phyloP scores from a whole-genome alignment of 2,329 filamentous ascomycete species.

The Ceratocystis albifundus region DNA sequence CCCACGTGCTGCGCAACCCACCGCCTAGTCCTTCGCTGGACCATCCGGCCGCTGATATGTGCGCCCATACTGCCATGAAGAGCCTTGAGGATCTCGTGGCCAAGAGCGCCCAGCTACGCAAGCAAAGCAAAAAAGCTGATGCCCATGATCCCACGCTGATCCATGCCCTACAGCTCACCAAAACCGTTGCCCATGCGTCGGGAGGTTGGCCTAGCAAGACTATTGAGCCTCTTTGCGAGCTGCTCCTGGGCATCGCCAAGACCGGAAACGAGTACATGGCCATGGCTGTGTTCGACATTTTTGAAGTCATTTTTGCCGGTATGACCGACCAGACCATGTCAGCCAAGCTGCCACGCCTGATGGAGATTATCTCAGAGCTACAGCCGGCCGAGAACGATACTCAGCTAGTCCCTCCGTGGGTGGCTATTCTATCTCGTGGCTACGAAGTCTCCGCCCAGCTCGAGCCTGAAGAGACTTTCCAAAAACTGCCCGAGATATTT shows the following conservation, averaged over 20 bases:
- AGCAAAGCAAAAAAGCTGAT: conserved; percentile 49
- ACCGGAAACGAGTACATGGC: conserved; percentile 92
- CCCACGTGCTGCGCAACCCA: conserved; percentile 68
- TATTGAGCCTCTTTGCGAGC: conserved; percentile 81
- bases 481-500: conserved; percentile 78
- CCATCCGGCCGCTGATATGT: conserved; percentile 92
- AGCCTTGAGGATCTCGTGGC: conserved; percentile 63
- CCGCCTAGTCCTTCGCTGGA: conserved; percentile 87
- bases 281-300: conserved; percentile 92
- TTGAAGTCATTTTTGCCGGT: conserved; percentile 88
- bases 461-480: conserved; percentile 80
- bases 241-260: conserved; percentile 76
- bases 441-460: conserved; percentile 89
- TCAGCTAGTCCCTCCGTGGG: conserved; percentile 89
- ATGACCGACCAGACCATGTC: conserved; percentile 84
- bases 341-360: conserved; percentile 73
- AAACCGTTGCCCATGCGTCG: conserved; percentile 73
- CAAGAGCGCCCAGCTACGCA: conserved; percentile 51
- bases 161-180: conserved; percentile 83
- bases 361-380: conserved; percentile 85
- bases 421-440: conserved; percentile 84
- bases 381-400: conserved; percentile 88
- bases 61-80: conserved; percentile 77
- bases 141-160: conserved; percentile 73
- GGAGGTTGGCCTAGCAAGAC: conserved; percentile 95